These are phyloP conservation scores for Solanum habrochaites DNA, from an alignment of 257 asterid genomes.

Conservation along the genomic window DNA sequence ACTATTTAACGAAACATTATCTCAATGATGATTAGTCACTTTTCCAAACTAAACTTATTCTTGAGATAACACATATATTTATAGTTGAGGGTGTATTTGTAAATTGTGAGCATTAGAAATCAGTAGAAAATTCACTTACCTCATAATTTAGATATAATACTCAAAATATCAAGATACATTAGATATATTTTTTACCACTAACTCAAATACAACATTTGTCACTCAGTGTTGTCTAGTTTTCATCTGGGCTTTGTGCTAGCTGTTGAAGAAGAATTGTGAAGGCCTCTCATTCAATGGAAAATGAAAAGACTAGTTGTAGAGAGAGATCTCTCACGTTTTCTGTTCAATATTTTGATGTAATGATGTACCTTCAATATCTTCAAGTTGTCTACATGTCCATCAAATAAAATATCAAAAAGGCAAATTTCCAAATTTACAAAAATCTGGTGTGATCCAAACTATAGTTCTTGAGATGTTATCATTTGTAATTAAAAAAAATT, in stretches of 20 bases:
- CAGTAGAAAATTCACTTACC: not conserved
- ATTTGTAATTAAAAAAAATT: too few relatives aligned
- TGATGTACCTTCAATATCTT: not conserved
- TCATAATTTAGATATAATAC: not conserved
- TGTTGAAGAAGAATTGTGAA: not conserved
- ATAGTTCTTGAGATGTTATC: not conserved
- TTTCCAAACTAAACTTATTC: not conserved
- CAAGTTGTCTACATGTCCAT: not conserved
- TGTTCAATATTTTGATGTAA: not conserved
- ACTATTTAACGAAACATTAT: not conserved
- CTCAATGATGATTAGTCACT: not conserved
- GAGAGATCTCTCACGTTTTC: not conserved
- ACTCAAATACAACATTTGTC: not conserved
- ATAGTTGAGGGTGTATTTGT: not conserved
- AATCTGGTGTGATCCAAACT: not conserved
- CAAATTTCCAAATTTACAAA: not conserved
- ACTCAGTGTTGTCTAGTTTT: not conserved
- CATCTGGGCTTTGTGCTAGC: not conserved
- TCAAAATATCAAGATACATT: not conserved
- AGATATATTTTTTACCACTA: not conserved
- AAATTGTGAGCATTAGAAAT: too few relatives aligned
- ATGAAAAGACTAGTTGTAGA: not conserved
- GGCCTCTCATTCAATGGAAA: not conserved
- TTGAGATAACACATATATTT: not conserved
- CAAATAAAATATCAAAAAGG: too few relatives aligned